Evolutionary conservation across 352 stramenopile genomes (phyloP), one percentile per base, ranked within the genome.

Genomic region (Lagenidium giganteum): DNA sequence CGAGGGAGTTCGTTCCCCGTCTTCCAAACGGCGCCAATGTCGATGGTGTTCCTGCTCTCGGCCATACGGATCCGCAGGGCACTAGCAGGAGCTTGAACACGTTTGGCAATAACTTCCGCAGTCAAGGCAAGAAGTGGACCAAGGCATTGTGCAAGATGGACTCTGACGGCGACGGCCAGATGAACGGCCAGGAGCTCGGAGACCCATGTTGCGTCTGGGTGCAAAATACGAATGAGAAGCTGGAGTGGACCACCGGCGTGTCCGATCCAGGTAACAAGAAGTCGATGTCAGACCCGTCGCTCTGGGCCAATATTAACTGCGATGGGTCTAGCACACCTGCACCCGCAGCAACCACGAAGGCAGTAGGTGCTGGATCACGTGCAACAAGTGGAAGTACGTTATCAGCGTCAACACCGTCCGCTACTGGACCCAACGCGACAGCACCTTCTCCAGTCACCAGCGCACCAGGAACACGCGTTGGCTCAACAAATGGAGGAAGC

Each of bases 121-220:
- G 13, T 5, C 48, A 36, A 9, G 33, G 44, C 3, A 24, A 46
- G 21, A 39, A 26, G 28, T 77, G 62, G 66, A 77, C 47, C n/a
- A 46, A 49, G 11, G 51, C 54, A 5, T 39, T 77, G 16, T 77
- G 66, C 51, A 48, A 71, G 29, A 39, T 39, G 13, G 47, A 67
- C 27, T 59, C 51, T 24, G 51, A 59, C 23, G 51, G 43, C 17
- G 51, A 59, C 29, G 51, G 51, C 41, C 59, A 61, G 18, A 83
- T 61, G 24, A 86, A 86, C 51, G 73, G 73, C 29, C 45, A 70
- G 27, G 74, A 87, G 33, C 62, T 87, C 11, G 74, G 71, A 14
- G 73, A 86, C 58, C 72, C 70, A 24, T 61, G 62, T 50, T 86
- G 73, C 44, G 42, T 49, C 16, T 64, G 53, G 53, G 45, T 47